phyloP scores from a whole-genome alignment of 805 yeast genomes.

The Wickerhamomyces pijperi region DNA sequence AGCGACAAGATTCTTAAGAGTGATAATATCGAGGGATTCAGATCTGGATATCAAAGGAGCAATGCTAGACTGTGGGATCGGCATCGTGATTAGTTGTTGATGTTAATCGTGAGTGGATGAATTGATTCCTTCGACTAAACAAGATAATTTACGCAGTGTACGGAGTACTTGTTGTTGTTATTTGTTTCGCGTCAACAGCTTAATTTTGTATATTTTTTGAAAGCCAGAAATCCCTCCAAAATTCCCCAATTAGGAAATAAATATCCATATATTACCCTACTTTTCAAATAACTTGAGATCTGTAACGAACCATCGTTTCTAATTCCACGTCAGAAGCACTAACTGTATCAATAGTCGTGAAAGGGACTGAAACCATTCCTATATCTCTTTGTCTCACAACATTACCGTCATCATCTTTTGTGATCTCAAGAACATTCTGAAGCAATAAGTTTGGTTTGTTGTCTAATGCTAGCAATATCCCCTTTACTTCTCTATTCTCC shows the following conservation, averaged over 20 bases:
- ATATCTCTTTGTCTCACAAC: conserved; percentile 6
- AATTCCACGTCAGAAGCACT: conserved; percentile 11
- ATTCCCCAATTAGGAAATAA: too few species aligned
- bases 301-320: conserved; percentile 10
- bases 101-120: too few species aligned
- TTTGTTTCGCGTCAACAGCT: background rate
- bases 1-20: conserved; percentile 18
- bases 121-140: too few species aligned
- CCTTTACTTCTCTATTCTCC: conserved; percentile 12
- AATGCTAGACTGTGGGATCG: conserved; percentile 15
- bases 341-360: conserved; percentile 6
- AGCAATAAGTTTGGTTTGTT: conserved; percentile 17
- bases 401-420: conserved; percentile 1
- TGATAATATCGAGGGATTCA: conserved; percentile 13
- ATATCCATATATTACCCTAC: background rate
- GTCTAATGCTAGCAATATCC: conserved; percentile 17
- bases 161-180: background rate
- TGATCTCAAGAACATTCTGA: conserved; percentile 11
- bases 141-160: too few species aligned
- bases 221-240: too few species aligned
- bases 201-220: too few species aligned
- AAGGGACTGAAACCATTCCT: conserved; percentile 18
- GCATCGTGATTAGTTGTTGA: background rate
- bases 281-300: conserved; percentile 5
- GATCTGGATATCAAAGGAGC: conserved; percentile 8